Base-by-base conservation (phyloP, 1,284 basidiomycete genomes). In the Calocybe gambosa region DNA sequence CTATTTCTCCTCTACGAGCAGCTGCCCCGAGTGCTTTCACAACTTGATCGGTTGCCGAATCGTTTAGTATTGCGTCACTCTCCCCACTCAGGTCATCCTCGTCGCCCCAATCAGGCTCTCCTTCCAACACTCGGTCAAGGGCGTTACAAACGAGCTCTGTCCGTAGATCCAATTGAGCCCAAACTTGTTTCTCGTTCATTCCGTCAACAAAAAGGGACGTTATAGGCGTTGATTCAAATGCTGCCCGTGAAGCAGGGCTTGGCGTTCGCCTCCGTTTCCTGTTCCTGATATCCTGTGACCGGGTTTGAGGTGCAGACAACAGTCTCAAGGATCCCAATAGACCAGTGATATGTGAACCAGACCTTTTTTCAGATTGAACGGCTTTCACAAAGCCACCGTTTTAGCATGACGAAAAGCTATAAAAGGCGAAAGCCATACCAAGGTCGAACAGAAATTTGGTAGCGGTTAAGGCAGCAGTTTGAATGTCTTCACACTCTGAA, bases 101-200 rank as follows among this genome's bases (percentile, higher is more conserved):
- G 19, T 15, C 3, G 16, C 62, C 64, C 6, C 62, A 58, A 16
- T 64, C 65, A 2, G 64, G 62, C 12, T 64, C 67, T 36, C 71
- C 73, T 56, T 82, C 77, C 20, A 86, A 64, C 23, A 74, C 73
- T 43, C 73, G 69, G 31, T 80, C 74, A 37, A 90, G 67, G 50
- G 84, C 73, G 43, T 78, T 73, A 52, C 85, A 88, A 19, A 89
- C 64, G 44, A 71, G 77, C 53, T 80, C 77, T 20, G 82, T 69
- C 39, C 88, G 73, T 40, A 95, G 69, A 60, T 96, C 93, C 43
- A 95, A 65, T 65, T 96, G 95, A 39, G 85, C 82, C 95, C 95
- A 99, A 20, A 98, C 71, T 64, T 96, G 93, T 48, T 91, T 89
- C 18, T 80, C 75, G 55, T 84, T 83, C 80, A 96, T 85, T n/a